Conservation (phyloP, 495 filamentous ascomycete species). For the Aspergillus carlsbadensis region DNA sequence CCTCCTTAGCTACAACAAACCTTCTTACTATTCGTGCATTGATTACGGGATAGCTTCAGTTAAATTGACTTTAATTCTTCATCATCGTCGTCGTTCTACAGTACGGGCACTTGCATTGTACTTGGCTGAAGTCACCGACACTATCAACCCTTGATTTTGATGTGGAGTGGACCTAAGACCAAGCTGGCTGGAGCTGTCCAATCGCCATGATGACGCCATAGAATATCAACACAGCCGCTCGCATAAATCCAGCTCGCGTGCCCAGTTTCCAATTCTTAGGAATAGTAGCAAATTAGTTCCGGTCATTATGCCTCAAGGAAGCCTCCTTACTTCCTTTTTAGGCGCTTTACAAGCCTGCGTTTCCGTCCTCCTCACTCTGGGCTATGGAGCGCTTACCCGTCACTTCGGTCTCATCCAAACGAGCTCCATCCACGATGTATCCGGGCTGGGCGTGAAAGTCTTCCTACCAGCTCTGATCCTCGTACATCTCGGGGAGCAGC, state of each 20-base stretch:
- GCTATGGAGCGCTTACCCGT: slow-evolving; percentile 60
- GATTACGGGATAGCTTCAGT: too few species aligned
- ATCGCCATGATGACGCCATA: slow-evolving; percentile 18
- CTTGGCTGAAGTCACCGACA: slow-evolving; percentile 3
- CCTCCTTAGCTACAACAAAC: too few species aligned
- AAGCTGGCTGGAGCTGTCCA: not conserved
- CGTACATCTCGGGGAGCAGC: slow-evolving; percentile 63
- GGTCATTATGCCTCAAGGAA: slow-evolving; percentile 3
- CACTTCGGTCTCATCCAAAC: slow-evolving; percentile 57
- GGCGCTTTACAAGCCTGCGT: slow-evolving; percentile 70
- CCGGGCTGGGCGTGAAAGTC: slow-evolving; percentile 63
- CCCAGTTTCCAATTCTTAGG: not conserved
- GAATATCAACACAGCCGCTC: not conserved
- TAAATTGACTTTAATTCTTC: not conserved
- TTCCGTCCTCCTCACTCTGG: slow-evolving; percentile 68
- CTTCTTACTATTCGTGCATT: too few species aligned
- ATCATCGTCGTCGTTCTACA: too few species aligned
- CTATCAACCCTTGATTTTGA: not conserved
- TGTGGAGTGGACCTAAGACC: not conserved
- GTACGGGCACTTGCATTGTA: too few species aligned
- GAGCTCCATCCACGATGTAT: slow-evolving; percentile 59
- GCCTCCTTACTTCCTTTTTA: slow-evolving; percentile 53
- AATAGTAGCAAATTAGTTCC: not conserved
- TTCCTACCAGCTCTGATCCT: slow-evolving; percentile 72
- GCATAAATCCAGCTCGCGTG: slow-evolving; percentile 4